These are phyloP conservation scores for Jaltomata sinuosa DNA, from an alignment of 257 asterid species.

Conservation along the genomic window DNA sequence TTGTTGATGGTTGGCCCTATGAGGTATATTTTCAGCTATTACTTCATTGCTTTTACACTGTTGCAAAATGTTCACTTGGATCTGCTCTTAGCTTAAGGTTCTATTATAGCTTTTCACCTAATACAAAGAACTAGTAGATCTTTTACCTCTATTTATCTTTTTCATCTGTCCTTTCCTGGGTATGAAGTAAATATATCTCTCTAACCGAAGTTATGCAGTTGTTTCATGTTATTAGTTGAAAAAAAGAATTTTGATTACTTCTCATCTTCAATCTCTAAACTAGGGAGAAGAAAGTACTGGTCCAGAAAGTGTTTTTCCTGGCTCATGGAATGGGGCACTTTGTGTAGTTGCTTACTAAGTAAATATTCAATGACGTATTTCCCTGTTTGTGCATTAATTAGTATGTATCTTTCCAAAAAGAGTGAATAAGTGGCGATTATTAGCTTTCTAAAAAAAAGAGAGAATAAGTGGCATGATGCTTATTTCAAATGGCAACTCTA, in stretches of 20 bases:
- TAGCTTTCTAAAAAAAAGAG: background rate
- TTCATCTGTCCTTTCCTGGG: background rate
- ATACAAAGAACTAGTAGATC: background rate
- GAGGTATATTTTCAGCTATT: conserved; percentile 48
- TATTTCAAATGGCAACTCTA: background rate
- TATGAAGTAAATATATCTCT: background rate
- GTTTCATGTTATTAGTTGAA: background rate
- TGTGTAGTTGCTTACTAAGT: background rate
- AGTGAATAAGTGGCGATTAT: background rate
- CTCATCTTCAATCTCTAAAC: background rate
- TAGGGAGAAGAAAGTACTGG: background rate
- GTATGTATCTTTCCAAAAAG: background rate
- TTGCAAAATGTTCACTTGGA: background rate
- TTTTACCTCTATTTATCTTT: background rate
- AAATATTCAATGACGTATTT: background rate
- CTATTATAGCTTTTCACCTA: background rate
- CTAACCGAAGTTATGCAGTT: background rate
- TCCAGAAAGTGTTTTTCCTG: background rate
- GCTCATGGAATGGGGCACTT: background rate
- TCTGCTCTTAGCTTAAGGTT: background rate
- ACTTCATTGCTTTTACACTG: background rate
- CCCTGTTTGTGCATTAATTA: background rate
- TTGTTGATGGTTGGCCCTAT: conserved; percentile 93
- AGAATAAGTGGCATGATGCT: background rate
- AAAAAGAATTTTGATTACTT: background rate